These are phyloP conservation scores for Emericellopsis terricola DNA, from an alignment of 495 filamentous ascomycete genomes.

Conservation along the genomic window DNA sequence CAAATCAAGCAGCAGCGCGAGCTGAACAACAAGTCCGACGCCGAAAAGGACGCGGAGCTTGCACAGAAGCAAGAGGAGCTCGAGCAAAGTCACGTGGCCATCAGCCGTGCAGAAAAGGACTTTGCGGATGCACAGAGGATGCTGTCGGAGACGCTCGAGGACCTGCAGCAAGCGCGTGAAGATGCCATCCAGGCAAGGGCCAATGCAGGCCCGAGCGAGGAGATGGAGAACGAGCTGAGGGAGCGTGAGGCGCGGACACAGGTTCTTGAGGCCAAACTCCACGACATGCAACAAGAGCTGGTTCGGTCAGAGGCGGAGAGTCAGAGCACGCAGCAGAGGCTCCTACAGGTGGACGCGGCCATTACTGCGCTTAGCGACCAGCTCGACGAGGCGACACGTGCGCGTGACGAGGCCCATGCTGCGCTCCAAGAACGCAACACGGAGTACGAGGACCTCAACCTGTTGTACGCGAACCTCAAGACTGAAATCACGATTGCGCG, in stretches of 20 bases:
- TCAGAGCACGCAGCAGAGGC: neutral
- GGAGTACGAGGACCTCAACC: constrained; percentile 59
- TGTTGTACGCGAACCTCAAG: constrained; percentile 67
- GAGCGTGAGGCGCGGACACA: constrained; percentile 28
- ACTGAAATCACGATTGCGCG: constrained; percentile 84
- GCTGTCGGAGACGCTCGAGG: constrained; percentile 31
- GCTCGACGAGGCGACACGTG: constrained; percentile 15
- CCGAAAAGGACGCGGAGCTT: constrained; percentile 41
- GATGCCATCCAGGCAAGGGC: neutral
- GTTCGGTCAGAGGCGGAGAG: constrained; percentile 14
- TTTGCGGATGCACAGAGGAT: constrained; percentile 23
- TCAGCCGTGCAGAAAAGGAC: constrained; percentile 29
- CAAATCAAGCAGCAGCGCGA: constrained; percentile 89
- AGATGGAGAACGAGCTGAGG: constrained; percentile 32
- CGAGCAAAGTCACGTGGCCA: constrained; percentile 27
- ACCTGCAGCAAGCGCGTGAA: constrained; percentile 21
- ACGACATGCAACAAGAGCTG: constrained; percentile 22
- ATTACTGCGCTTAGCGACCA: constrained; percentile 10
- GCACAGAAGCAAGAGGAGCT: constrained; percentile 31
- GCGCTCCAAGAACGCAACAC: constrained; percentile 33
- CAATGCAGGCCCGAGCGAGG: no score
- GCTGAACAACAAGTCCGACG: constrained; percentile 49
- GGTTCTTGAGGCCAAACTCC: constrained; percentile 21
- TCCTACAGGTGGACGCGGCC: neutral
- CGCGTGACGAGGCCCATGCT: constrained; percentile 11